Base-by-base conservation (phyloP, 2,329 filamentous ascomycete species). In the Lasiodiplodia hormozganensis region DNA sequence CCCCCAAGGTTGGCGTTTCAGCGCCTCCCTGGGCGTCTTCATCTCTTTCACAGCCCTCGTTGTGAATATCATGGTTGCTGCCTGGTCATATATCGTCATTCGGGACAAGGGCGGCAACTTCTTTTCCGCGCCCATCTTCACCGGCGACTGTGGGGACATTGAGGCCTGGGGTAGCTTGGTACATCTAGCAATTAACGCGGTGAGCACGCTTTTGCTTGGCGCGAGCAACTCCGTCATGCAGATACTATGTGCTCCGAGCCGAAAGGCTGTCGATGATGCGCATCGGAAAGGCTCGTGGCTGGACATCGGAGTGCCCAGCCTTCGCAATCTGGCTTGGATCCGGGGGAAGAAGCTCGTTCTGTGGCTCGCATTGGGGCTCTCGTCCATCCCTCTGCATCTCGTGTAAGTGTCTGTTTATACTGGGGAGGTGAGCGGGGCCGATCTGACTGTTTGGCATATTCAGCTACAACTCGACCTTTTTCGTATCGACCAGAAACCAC, bases 151-250 rank as follows among this genome's bases (percentile, higher is more conserved):
- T 53, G 60, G 54, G 0, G 68, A 67, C 10, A 51, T 70, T 4
- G 40, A 70, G 11, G 38, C 23, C 7, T 28, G 70, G 2, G 73
- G 71, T 53, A 65, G 65, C 1, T 69, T 60, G 1, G 70, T 83
- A 0, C 84, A 87, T 73, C 71, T 86, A 31, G 68, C 80, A 2
- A 82, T 87, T 72, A 87, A 87, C 74, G 68, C 79, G 0, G 74
- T 85, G 38, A 80, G 81, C 36, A 85, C 83, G 0, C 67, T 80
- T 1, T 68, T 86, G 18, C 77, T 86, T 0, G 78, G 79, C 1
- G 82, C 82, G 4, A 83, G 81, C 43, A 86, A 85, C 71, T 86
- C 84, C 69, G 81, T 78, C 64, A 86, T 86, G 83, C 86, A 88
- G 69, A 77, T 82, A 31, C 73, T 88, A 12, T 81, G 76, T 10